phyloP scores from a whole-genome alignment of 106 monocot genomes.

The Allium sativum region DNA sequence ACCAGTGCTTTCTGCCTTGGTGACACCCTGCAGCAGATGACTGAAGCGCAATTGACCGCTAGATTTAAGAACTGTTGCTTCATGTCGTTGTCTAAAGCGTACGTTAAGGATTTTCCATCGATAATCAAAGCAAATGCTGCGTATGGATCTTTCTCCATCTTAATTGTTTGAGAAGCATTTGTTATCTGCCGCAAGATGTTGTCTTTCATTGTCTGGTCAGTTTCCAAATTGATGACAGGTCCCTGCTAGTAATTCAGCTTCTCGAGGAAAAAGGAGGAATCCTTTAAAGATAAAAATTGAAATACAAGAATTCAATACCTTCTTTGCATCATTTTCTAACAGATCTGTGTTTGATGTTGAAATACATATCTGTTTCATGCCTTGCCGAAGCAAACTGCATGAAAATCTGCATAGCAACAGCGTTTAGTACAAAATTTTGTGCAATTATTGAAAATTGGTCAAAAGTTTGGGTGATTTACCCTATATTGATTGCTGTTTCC shows the following conservation, averaged over 20 bases:
- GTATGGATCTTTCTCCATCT: slow-evolving; percentile 58
- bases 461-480: slow-evolving; percentile 25
- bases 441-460: not conserved
- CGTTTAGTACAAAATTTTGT: not conserved
- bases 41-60: slow-evolving; percentile 62
- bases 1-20: slow-evolving; percentile 88
- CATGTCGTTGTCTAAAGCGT: slow-evolving; percentile 71
- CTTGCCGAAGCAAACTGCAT: slow-evolving; percentile 80
- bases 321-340: slow-evolving; percentile 21
- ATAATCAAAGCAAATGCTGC: slow-evolving; percentile 83
- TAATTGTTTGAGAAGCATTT: slow-evolving; percentile 56
- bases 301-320: slow-evolving; percentile 10
- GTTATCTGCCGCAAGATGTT: slow-evolving; percentile 50
- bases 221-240: slow-evolving; percentile 17
- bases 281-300: not conserved
- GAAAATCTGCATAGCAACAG: slow-evolving; percentile 31
- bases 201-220: slow-evolving; percentile 51
- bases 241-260: slow-evolving; percentile 17
- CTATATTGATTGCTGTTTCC: slow-evolving; percentile 82
- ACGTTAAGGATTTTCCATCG: slow-evolving; percentile 68
- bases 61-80: slow-evolving; percentile 55
- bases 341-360: slow-evolving; percentile 22
- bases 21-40: slow-evolving; percentile 82
- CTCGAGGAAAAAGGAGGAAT: slow-evolving; percentile 1
- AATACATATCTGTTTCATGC: slow-evolving; percentile 74